These are phyloP conservation scores for Chiua virens DNA, from an alignment of 768 basidiomycete genomes.

Conservation along the genomic window DNA sequence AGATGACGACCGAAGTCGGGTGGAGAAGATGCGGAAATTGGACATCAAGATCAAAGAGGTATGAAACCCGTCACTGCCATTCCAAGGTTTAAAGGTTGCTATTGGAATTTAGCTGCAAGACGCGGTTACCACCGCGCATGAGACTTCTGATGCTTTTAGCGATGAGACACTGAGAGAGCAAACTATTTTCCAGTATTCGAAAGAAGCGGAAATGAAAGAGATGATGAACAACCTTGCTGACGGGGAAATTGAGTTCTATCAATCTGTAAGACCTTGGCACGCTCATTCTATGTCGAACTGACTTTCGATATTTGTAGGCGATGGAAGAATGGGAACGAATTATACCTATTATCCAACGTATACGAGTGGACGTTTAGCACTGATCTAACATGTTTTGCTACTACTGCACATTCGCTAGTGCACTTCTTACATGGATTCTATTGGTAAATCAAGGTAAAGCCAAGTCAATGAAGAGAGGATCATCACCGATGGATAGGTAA, in stretches of 20 bases:
- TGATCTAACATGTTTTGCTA: slow-evolving; percentile 20
- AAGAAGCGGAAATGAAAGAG: slow-evolving; percentile 97
- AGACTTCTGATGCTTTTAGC: slow-evolving; percentile 95
- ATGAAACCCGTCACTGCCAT: background rate
- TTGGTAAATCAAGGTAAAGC: slow-evolving; percentile 2
- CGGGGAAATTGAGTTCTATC: slow-evolving; percentile 94
- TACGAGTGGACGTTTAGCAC: slow-evolving; percentile 83
- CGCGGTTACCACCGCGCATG: slow-evolving; percentile 91
- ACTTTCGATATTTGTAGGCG: slow-evolving; percentile 45
- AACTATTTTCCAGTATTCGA: slow-evolving; percentile 82
- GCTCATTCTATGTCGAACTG: slow-evolving; percentile 2
- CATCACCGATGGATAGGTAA: background rate
- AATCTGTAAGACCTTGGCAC: slow-evolving; percentile 55
- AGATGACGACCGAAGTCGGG: slow-evolving; percentile 89
- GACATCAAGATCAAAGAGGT: slow-evolving; percentile 97
- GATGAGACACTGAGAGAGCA: slow-evolving; percentile 94
- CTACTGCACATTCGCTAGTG: slow-evolving; percentile 12
- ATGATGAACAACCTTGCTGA: slow-evolving; percentile 87
- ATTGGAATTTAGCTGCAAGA: slow-evolving; percentile 77
- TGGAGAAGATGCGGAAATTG: slow-evolving; percentile 91
- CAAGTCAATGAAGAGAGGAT: background rate
- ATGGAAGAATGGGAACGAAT: slow-evolving; percentile 99
- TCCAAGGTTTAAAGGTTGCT: background rate
- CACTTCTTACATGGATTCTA: slow-evolving; percentile 6
- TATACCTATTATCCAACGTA: slow-evolving; percentile 90